These are phyloP conservation scores for Paspalum vaginatum DNA, from an alignment of 176 grass and related monocot genomes.

Conservation along the genomic window DNA sequence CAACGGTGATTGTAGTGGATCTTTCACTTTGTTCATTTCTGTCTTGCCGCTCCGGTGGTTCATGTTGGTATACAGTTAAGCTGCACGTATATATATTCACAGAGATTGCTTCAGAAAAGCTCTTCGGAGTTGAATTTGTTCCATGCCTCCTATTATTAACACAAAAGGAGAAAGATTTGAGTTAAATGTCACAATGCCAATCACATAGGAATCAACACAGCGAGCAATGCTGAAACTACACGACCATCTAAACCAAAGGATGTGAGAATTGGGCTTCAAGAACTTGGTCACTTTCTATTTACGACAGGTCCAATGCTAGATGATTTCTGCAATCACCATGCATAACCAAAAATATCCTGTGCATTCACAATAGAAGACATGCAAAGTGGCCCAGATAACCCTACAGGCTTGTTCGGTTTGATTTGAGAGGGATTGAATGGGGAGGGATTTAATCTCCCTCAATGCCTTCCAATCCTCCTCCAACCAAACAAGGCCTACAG, in stretches of 20 bases:
- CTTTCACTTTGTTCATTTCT: conserved; percentile 1
- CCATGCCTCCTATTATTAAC: conserved; percentile 65
- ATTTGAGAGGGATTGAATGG: no score
- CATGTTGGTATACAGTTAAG: conserved; percentile 31
- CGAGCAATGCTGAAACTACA: neutral
- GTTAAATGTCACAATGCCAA: neutral
- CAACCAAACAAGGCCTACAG: no score
- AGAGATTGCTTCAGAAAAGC: conserved; percentile 52
- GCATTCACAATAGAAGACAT: neutral
- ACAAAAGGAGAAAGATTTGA: conserved; percentile 6
- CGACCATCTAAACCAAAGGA: neutral
- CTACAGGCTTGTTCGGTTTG: neutral
- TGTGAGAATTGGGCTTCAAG: neutral
- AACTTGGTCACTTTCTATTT: neutral
- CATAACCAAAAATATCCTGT: neutral
- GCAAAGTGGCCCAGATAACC: neutral
- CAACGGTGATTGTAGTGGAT: conserved; percentile 1
- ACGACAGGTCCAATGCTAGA: no score
- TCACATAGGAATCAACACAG: neutral
- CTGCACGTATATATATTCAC: conserved; percentile 26
- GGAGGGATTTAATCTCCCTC: no score
- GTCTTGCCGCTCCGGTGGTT: conserved; percentile 12
- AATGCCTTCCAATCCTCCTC: no score
- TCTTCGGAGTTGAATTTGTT: conserved; percentile 74
- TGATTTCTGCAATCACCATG: neutral